Evolutionary conservation across 2,329 filamentous ascomycete species (phyloP), one percentile per base, ranked within the genome.

Genomic region (Botryotinia narcissicola): DNA sequence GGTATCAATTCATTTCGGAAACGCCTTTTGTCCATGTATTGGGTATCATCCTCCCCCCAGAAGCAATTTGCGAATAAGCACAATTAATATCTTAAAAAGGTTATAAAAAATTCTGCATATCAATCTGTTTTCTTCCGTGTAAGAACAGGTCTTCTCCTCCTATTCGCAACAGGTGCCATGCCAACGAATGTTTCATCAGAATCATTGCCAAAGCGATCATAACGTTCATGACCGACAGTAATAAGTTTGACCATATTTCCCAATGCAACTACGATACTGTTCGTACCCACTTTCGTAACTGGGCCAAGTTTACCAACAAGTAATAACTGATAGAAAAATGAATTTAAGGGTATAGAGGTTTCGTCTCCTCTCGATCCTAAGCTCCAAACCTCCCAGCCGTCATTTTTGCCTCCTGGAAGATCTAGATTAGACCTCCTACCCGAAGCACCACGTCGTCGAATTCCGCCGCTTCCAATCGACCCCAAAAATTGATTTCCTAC

Each of bases 161-260:
- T 60, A 61, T 40, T 72, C 25, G 71, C 40, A 42, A 42, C 71
- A 32, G 71, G 71, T 37, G 63, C 73, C 77, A 79, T 79, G n/a
- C 78, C 78, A 0, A 78, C 76, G 48, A 79, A 80, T 9, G 67
- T 70, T 73, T 80, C 76, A 67, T 79, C 77, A 44, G 68, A 73
- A 22, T 77, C 76, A 48, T 75, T 75, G 29, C 29, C 32, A 12
- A 61, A 57, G 18, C 73, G 75, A 70, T 90, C 88, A 77, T 91
- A 92, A 46, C 87, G 84, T 79, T 92, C 91, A 75, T 88, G 86
- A 9, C 91, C 91, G 9, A 91, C 84, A 2, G 88, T 89, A 73
- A 94, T 86, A 69, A 94, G 83, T 82, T 94, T 94, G 78, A 94
- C 85, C 1, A 89, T 85, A 76, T 94, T 92, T 20, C 92, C 93